Percentiles rank a stretch among this genome's conserved stretches.
phyloP scores from a whole-genome alignment of 192 early-diverging fungal species.

The Cetraspora pellucida region DNA sequence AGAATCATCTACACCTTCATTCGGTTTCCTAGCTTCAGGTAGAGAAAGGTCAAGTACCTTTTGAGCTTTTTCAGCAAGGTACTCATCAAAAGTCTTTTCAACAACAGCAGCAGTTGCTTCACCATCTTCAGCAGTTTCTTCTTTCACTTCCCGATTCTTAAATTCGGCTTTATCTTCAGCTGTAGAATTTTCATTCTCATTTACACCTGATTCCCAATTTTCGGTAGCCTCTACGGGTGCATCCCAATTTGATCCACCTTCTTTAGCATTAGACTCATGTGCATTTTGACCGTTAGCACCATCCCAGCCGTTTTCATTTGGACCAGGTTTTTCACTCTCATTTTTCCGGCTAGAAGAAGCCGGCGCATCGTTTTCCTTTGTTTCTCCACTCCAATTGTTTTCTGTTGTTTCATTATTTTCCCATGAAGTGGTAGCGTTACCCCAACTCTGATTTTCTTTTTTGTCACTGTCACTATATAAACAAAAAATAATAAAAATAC shows the following conservation, averaged over 20 bases:
- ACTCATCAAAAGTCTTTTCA: slow-evolving; percentile 92
- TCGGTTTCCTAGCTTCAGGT: slow-evolving; percentile 75
- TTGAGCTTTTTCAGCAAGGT: slow-evolving; percentile 70
- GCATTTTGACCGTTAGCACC: neutral
- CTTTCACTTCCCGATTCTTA: neutral
- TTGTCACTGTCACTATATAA: slow-evolving; percentile 75
- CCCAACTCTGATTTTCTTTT: slow-evolving; percentile 90
- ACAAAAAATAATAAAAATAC: slow-evolving; percentile 11
- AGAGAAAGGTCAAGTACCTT: slow-evolving; percentile 62
- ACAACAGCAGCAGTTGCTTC: slow-evolving; percentile 60
- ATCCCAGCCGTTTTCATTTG: slow-evolving; percentile 8
- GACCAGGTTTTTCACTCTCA: neutral
- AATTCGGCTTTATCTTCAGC: neutral
- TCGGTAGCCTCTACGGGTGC: neutral
- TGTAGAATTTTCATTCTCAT: neutral
- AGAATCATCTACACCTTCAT: slow-evolving; percentile 82
- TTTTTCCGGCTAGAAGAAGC: neutral
- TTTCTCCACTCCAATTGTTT: neutral
- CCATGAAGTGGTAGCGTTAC: slow-evolving; percentile 61
- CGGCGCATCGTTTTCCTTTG: slow-evolving; percentile 28
- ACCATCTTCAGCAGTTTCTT: slow-evolving; percentile 38
- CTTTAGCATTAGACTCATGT: neutral
- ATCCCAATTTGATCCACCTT: neutral
- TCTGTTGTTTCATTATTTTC: slow-evolving; percentile 52
- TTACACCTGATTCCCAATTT: neutral